These are phyloP conservation scores for Aspergillus bertholletiae DNA, from an alignment of 495 filamentous ascomycete species.

Conservation along the genomic window DNA sequence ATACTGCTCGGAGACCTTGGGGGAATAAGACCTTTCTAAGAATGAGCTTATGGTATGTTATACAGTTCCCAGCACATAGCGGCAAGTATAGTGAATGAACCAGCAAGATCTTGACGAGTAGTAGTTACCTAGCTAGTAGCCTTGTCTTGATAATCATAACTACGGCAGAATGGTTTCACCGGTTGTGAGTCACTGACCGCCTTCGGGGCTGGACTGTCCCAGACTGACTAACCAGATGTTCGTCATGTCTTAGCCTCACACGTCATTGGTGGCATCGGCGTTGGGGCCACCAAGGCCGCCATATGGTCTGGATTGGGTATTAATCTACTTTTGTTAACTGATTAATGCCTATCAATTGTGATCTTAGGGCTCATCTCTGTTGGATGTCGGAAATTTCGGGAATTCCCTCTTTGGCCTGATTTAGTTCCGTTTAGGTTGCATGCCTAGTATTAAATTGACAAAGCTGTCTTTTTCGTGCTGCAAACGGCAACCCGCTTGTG, in stretches of 20 bases:
- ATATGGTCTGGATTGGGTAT: neutral
- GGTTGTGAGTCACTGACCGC: conserved; percentile 1
- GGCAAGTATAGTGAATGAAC: too few species aligned
- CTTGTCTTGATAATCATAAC: neutral
- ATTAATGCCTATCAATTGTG: neutral
- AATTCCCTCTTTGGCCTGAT: neutral
- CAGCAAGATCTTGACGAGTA: too few species aligned
- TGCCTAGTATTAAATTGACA: neutral
- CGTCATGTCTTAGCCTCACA: neutral
- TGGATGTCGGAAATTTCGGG: neutral
- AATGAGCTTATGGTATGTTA: neutral
- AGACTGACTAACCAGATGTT: neutral
- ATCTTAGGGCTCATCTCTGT: neutral
- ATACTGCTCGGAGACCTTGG: neutral
- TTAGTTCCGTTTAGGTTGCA: neutral
- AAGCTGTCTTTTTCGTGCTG: neutral
- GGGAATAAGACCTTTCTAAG: neutral
- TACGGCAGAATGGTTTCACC: conserved; percentile 3
- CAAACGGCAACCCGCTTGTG: neutral
- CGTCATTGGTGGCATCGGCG: neutral
- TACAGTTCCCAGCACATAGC: neutral
- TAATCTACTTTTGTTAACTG: neutral
- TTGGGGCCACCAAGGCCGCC: neutral
- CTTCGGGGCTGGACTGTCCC: neutral
- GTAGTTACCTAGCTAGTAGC: too few species aligned